Evolutionary conservation across 2,329 filamentous ascomycete species (phyloP).

Genomic region (Fusarium abutilonis): DNA sequence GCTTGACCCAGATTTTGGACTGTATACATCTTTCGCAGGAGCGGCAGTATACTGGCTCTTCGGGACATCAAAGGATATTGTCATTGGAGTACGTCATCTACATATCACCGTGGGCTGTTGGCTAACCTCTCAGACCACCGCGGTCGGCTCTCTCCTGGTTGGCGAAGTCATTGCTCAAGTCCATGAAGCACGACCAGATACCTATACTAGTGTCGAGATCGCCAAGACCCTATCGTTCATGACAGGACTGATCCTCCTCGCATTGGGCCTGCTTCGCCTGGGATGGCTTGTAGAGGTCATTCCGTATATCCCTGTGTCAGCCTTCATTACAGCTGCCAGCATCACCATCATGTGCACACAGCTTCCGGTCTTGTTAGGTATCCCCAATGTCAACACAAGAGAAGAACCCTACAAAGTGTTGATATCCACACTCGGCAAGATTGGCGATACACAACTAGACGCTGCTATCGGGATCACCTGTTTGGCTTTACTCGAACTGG

Average conservation of each 20-base stretch:
- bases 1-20: constrained; percentile 73
- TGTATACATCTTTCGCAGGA: constrained; percentile 86
- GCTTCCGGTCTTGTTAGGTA: constrained; percentile 56
- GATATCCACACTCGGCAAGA: constrained; percentile 56
- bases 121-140: constrained; percentile 60
- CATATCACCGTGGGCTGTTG: fast-evolving
- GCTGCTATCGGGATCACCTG: constrained; percentile 78
- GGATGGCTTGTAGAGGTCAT: constrained; percentile 64
- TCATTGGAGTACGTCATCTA: constrained; percentile 66
- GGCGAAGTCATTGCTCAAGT: constrained; percentile 58
- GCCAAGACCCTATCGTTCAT: constrained; percentile 58
- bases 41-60: constrained; percentile 85
- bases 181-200: constrained; percentile 47
- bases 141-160: constrained; percentile 62
- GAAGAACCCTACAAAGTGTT: constrained; percentile 56
- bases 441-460: constrained; percentile 64
- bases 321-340: constrained; percentile 62
- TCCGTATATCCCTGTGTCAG: constrained; percentile 59
- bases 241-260: constrained; percentile 56
- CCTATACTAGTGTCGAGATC: constrained; percentile 53
- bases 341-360: constrained; percentile 62
- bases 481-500: constrained; percentile 69
- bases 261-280: constrained; percentile 57
- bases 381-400: constrained; percentile 56
- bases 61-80: constrained; percentile 86